phyloP scores from a whole-genome alignment of 2,329 filamentous ascomycete species.

The Tolypocladium endophyticum region DNA sequence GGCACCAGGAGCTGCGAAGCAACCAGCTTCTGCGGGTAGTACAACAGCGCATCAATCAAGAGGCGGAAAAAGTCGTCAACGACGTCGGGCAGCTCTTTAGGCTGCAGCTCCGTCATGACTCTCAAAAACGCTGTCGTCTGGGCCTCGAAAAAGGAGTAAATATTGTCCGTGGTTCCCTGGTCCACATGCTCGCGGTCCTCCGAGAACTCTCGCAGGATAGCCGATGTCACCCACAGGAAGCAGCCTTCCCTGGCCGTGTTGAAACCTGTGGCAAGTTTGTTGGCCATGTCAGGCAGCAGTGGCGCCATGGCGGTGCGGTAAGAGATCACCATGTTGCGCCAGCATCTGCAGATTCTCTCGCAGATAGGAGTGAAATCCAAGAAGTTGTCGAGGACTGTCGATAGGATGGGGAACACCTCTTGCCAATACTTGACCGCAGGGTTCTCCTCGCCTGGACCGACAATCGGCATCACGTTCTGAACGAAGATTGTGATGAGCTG shows the following conservation, averaged over 20 bases:
- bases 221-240: slow-evolving; percentile 96
- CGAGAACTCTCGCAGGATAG: slow-evolving; percentile 90
- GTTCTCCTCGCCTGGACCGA: slow-evolving; percentile 63
- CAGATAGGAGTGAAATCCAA: slow-evolving; percentile 78
- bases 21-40: slow-evolving; percentile 79
- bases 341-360: slow-evolving; percentile 88
- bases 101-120: slow-evolving; percentile 74
- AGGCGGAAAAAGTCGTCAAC: slow-evolving; percentile 97
- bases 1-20: slow-evolving; percentile 68
- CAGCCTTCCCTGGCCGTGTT: slow-evolving; percentile 80
- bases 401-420: slow-evolving; percentile 81
- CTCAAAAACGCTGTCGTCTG: slow-evolving; percentile 85
- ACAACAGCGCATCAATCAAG: slow-evolving; percentile 81
- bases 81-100: slow-evolving; percentile 64
- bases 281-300: slow-evolving; percentile 73
- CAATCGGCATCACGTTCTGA: slow-evolving; percentile 64
- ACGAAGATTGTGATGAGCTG: slow-evolving; percentile 89
- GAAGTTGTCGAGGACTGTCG: slow-evolving; percentile 81
- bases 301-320: slow-evolving; percentile 85
- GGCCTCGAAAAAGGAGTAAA: slow-evolving; percentile 90
- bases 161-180: slow-evolving; percentile 68
- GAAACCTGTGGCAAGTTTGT: slow-evolving; percentile 81
- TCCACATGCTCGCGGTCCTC: slow-evolving; percentile 81
- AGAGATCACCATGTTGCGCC: slow-evolving; percentile 93
- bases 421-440: slow-evolving; percentile 94